Percentiles rank a stretch among this genome's conserved stretches.
These are phyloP conservation scores for Suillus hirtellus DNA, from an alignment of 768 basidiomycete genomes.

Conservation along the genomic window DNA sequence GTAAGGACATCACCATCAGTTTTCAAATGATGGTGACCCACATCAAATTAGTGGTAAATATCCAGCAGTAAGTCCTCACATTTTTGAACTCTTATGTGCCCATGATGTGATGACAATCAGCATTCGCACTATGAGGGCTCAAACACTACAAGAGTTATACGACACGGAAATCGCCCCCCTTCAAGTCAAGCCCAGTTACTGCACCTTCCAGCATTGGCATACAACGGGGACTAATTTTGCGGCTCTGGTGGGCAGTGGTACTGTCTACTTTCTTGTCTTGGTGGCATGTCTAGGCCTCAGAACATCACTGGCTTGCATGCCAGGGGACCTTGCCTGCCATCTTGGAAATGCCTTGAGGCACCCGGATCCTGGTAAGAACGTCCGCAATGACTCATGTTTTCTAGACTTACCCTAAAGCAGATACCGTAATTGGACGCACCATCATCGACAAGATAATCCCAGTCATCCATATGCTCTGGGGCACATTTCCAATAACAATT, in stretches of 20 bases:
- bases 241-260: not conserved
- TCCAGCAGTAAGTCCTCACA: not conserved
- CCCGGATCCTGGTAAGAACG: not conserved
- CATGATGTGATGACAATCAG: not conserved
- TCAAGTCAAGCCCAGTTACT: not conserved
- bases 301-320: not conserved
- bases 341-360: not conserved
- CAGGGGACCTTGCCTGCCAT: not conserved
- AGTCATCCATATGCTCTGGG: not conserved
- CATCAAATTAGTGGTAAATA: not conserved
- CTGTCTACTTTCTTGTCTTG: not conserved
- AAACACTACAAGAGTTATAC: not conserved
- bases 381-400: not conserved
- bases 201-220: not conserved
- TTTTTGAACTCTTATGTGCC: constrained; percentile 1
- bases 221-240: not conserved
- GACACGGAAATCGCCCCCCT: not conserved
- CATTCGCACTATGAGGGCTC: not conserved
- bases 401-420: not conserved
- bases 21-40: not conserved
- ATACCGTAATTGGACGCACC: not conserved
- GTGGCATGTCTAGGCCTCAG: not conserved
- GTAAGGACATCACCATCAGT: not conserved
- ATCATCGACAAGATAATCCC: not conserved
- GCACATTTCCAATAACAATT: not conserved